A percentile compares a stretch with the other conserved stretches of the same genome.
These are phyloP conservation scores for Chaetomium tenue DNA, from an alignment of 495 filamentous ascomycete species.

Conservation along the genomic window DNA sequence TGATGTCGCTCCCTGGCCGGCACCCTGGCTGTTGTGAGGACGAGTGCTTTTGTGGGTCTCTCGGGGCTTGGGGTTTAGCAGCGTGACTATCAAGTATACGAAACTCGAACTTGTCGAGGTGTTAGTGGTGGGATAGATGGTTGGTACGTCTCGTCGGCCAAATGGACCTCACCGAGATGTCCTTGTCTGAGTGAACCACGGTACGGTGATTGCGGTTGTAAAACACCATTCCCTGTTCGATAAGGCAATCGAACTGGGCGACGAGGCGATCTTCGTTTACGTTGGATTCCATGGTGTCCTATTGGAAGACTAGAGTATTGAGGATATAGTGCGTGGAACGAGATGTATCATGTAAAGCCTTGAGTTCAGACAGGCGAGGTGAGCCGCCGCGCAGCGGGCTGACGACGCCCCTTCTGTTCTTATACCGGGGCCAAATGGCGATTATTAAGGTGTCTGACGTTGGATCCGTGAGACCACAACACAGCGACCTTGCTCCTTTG, in stretches of 20 bases:
- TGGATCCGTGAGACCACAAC: no score
- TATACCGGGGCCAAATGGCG: no score
- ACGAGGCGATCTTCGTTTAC: slow-evolving; percentile 6
- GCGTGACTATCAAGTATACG: slow-evolving; percentile 20
- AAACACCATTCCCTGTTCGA: slow-evolving; percentile 13
- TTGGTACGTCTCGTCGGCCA: background rate
- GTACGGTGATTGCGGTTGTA: slow-evolving; percentile 13
- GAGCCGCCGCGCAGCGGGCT: background rate
- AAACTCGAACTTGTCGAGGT: slow-evolving; percentile 24
- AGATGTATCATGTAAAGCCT: no score
- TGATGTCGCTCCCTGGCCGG: slow-evolving; percentile 34
- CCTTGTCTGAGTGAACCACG: slow-evolving; percentile 1
- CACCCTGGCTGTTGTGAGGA: slow-evolving; percentile 10
- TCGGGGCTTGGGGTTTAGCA: slow-evolving; percentile 18
- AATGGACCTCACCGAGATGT: background rate
- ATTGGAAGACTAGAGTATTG: no score
- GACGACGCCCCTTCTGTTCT: no score
- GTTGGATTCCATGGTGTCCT: slow-evolving; percentile 1
- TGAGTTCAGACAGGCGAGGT: background rate
- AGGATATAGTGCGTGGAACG: background rate
- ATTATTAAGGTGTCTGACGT: no score
- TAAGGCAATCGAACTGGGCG: slow-evolving; percentile 14
- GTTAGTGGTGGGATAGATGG: background rate
- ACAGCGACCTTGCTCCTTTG: no score
- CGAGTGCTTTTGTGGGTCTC: background rate